Base-by-base conservation (phyloP, 192 early-diverging fungal species). In the Radiomyces spectabilis region DNA sequence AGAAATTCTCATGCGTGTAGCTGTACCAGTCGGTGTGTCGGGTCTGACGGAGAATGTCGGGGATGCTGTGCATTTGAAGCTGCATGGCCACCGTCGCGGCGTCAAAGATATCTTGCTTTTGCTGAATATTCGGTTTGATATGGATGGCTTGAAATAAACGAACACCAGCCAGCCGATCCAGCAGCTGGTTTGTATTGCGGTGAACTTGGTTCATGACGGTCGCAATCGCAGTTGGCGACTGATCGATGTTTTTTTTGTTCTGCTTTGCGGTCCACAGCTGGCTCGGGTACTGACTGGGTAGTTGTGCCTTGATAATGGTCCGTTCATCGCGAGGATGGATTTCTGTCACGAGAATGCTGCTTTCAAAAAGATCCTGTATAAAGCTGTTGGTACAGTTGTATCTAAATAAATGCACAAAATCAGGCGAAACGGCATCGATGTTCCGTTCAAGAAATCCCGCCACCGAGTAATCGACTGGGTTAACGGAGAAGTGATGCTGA, bases 131-230 rank as follows among this genome's bases (percentile, higher is more conserved):
- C 1, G 91, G 82, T 33, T 77, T 63, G 16, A 95, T 68, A 74
- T 94, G 94, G 32, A 89, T 64, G 5, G 95, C 75, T 38, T 87
- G 70, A 86, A 91, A 94, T 2, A 83, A 65, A 26, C 79, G 74
- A 31, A 91, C 87, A 44, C 81, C 76, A 18, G 71, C 24, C 15
- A 48, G 25, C 7, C 9, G 12, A 5, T 5, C 9, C 24, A 48
- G 15, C 9, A 12, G 46, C 5, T 25, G 26, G 25, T 29, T 48
- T 15, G 25, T 48, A 13, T 48, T 21, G 4, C 7, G 25, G 25
- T 29, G 15, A 15, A 29, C 25, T 13, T 48, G 46, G 1, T 21
- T 26, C 15, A 48, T 26, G 12, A 26, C 30, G 24, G 4, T 22
- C 15, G 5, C 5, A 8, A 6, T 5, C 16, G 38, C 38, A 15